A percentile compares a stretch with the other conserved stretches of the same genome.
Evolutionary conservation across 768 basidiomycete species (phyloP).

Genomic region (Phylloporus arenicola): DNA sequence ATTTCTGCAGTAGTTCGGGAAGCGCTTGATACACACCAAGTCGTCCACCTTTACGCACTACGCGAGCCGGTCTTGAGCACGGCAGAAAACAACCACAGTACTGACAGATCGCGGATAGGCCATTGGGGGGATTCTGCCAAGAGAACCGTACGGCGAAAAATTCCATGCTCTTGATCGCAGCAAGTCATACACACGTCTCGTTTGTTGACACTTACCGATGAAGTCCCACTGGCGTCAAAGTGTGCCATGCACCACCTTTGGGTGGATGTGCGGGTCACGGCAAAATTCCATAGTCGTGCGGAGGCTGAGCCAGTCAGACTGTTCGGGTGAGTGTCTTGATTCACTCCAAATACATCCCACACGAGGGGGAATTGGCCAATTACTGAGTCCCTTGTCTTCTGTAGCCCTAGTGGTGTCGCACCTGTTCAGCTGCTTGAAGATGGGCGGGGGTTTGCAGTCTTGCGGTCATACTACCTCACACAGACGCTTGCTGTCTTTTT

Average conservation of each 20-base stretch:
- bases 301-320: slow-evolving; percentile 12
- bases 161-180: slow-evolving; percentile 18
- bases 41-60: background rate
- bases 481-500: slow-evolving; percentile 20
- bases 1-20: background rate
- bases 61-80: background rate
- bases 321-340: slow-evolving; percentile 28
- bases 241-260: slow-evolving; percentile 10
- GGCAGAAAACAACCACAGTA: slow-evolving; percentile 3
- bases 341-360: slow-evolving; percentile 25
- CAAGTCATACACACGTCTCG: slow-evolving; percentile 17
- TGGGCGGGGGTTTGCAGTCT: slow-evolving; percentile 5
- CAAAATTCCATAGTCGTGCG: background rate
- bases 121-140: slow-evolving; percentile 9
- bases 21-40: slow-evolving; percentile 8
- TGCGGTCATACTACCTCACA: slow-evolving; percentile 27
- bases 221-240: slow-evolving; percentile 10
- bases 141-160: slow-evolving; percentile 25
- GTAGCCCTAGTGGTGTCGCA: background rate
- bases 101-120: background rate
- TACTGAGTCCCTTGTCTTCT: background rate
- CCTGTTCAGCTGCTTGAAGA: slow-evolving; percentile 7
- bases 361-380: slow-evolving; percentile 16
- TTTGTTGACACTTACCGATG: slow-evolving; percentile 21
- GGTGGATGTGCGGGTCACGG: slow-evolving; percentile 1